Conservation (phyloP, 2,329 filamentous ascomycete genomes). For the Aureobasidium melanogenum region DNA sequence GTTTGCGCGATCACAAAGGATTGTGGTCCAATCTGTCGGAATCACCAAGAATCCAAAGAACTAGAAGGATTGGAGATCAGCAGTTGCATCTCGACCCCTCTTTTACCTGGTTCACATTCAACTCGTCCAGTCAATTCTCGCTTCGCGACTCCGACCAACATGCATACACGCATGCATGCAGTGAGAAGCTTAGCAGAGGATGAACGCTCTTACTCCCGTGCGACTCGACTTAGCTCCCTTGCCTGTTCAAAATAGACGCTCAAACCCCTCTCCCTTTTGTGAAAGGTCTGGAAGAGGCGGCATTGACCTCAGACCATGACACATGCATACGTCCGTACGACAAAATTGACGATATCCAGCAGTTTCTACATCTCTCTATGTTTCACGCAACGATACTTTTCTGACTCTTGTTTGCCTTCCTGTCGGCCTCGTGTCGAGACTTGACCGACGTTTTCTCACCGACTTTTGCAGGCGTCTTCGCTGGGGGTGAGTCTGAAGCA, state of each 20-base stretch:
- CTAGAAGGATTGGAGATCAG: neutral
- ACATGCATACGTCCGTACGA: conserved; percentile 1
- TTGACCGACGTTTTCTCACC: neutral
- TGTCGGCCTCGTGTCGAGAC: neutral
- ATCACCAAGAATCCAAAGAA: neutral
- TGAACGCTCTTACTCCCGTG: neutral
- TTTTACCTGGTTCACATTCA: neutral
- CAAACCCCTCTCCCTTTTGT: neutral
- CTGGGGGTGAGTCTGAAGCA: neutral
- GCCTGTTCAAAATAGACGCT: neutral
- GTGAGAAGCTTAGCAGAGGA: conserved; percentile 3
- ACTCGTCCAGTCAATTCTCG: neutral
- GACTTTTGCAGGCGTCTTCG: neutral
- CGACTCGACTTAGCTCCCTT: neutral
- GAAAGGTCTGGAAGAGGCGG: neutral
- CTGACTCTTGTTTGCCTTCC: neutral
- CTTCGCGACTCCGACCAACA: neutral
- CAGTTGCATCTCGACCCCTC: neutral
- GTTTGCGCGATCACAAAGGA: neutral
- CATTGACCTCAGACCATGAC: neutral
- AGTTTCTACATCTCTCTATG: neutral
- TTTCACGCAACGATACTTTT: neutral
- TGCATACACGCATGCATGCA: neutral
- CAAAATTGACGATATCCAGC: neutral
- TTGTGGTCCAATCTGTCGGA: neutral